phyloP scores from a whole-genome alignment of 2,329 filamentous ascomycete species.

The Pseudodiploospora longispora region DNA sequence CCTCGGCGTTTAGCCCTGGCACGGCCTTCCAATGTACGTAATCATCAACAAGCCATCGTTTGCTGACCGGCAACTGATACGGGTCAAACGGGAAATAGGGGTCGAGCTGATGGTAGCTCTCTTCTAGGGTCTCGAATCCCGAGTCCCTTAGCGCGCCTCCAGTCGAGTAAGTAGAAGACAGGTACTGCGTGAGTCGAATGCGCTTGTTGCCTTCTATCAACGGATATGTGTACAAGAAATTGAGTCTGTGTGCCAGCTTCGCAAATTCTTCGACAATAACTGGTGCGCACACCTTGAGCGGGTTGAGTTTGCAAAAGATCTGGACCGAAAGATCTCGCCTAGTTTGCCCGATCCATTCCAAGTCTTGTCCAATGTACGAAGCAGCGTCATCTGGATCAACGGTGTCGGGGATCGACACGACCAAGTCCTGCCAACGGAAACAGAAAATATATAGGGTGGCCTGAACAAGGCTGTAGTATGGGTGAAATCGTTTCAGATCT shows the following conservation, averaged over 20 bases:
- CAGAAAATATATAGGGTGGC: slow-evolving; percentile 92
- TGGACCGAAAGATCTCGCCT: slow-evolving; percentile 67
- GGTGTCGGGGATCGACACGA: slow-evolving; percentile 50
- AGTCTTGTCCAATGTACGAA: slow-evolving; percentile 59
- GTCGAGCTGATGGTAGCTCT: slow-evolving; percentile 77
- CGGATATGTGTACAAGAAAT: slow-evolving; percentile 82
- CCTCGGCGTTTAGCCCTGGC: slow-evolving; percentile 56
- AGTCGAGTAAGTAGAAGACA: slow-evolving; percentile 47
- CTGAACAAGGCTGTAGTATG: slow-evolving; percentile 84
- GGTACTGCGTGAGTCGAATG: slow-evolving; percentile 66
- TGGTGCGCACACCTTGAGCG: slow-evolving; percentile 87
- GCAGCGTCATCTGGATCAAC: slow-evolving; percentile 55
- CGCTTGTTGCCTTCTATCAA: slow-evolving; percentile 90
- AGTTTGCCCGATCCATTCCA: slow-evolving; percentile 68
- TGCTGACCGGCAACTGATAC: slow-evolving; percentile 81
- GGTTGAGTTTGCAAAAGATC: slow-evolving; percentile 85
- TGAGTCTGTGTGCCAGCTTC: slow-evolving; percentile 74
- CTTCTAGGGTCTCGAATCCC: slow-evolving; percentile 47
- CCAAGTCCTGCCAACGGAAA: slow-evolving; percentile 92
- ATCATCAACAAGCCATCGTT: slow-evolving; percentile 76
- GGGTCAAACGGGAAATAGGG: slow-evolving; percentile 97
- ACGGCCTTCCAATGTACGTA: slow-evolving; percentile 76
- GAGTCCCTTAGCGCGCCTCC: slow-evolving; percentile 47
- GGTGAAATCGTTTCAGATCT: slow-evolving; percentile 72
- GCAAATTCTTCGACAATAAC: slow-evolving; percentile 89